Evolutionary conservation across 805 yeast species (phyloP).

Genomic region (Saturnispora kantuleensis): DNA sequence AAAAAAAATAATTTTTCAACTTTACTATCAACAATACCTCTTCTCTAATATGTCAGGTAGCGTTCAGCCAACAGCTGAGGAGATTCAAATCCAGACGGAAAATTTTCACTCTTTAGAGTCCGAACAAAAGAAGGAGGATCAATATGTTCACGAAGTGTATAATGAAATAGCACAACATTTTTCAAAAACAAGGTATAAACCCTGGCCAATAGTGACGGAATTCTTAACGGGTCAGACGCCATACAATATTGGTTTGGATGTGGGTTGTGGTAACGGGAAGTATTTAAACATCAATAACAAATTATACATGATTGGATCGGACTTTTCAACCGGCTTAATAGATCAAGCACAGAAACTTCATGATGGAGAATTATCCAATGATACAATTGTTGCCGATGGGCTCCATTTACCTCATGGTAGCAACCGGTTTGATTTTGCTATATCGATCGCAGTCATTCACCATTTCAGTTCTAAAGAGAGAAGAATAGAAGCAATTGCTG

Average conservation of each 20-base stretch:
- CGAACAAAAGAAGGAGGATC: conserved; percentile 56
- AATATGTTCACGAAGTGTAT: conserved; percentile 84
- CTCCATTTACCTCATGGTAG: conserved; percentile 48
- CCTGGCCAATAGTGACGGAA: conserved; percentile 90
- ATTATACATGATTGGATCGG: conserved; percentile 64
- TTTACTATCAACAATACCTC: not conserved
- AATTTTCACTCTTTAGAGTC: conserved; percentile 25
- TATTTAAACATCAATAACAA: conserved; percentile 65
- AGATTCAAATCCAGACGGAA: conserved; percentile 21
- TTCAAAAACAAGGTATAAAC: conserved; percentile 88
- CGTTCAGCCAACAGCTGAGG: conserved; percentile 23
- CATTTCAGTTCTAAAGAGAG: conserved; percentile 85
- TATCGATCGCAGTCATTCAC: conserved; percentile 91
- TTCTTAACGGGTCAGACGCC: conserved; percentile 42
- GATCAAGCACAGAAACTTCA: conserved; percentile 46
- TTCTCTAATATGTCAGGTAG: conserved; percentile 20
- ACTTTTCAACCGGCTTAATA: conserved; percentile 60
- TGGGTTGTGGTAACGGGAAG: conserved; percentile 97
- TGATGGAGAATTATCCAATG: conserved; percentile 26
- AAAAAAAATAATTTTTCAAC: no score
- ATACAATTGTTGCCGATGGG: conserved; percentile 76
- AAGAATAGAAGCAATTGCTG: conserved; percentile 62
- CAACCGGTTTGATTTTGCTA: conserved; percentile 61
- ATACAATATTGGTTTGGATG: conserved; percentile 75
- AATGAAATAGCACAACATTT: conserved; percentile 89